These are phyloP conservation scores for Aspergillus viridinutans DNA, from an alignment of 2,329 filamentous ascomycete genomes.

Conservation along the genomic window DNA sequence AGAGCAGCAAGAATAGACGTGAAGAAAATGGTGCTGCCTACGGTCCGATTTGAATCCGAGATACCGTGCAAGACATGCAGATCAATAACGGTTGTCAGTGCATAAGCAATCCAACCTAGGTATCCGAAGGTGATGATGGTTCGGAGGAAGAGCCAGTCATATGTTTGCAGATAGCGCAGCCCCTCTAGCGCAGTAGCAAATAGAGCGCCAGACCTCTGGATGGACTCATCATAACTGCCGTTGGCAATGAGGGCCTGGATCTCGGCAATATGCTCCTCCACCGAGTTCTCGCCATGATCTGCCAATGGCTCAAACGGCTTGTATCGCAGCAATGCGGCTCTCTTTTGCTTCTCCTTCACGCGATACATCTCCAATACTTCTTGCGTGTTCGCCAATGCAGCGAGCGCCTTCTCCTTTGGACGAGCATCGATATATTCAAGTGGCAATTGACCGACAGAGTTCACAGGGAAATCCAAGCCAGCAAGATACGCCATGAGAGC, in stretches of 20 bases:
- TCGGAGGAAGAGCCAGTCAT: conserved; percentile 94
- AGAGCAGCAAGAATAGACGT: conserved; percentile 70
- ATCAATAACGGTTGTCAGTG: conserved; percentile 82
- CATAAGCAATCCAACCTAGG: conserved; percentile 91
- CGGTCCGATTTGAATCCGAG: conserved; percentile 60
- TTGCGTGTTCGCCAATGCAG: conserved; percentile 76
- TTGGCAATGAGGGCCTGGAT: conserved; percentile 66
- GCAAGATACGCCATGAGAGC: conserved; percentile 91
- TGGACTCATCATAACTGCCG: conserved; percentile 69
- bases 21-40: conserved; percentile 61
- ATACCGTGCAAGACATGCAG: conserved; percentile 75
- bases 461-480: conserved; percentile 86
- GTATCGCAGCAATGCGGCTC: conserved; percentile 69
- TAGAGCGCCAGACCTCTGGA: conserved; percentile 70
- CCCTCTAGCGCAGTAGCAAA: conserved; percentile 75
- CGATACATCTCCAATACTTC: conserved; percentile 93
- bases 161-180: conserved; percentile 90
- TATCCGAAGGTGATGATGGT: conserved; percentile 87
- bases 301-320: conserved; percentile 69
- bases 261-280: conserved; percentile 62
- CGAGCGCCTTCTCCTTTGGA: conserved; percentile 73
- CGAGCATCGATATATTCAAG: conserved; percentile 72
- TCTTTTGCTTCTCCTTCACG: conserved; percentile 86
- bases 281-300: conserved; percentile 53
- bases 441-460: conserved; percentile 91